Base-by-base conservation (phyloP, 1,139 yeast species). In the Candida sp. region DNA sequence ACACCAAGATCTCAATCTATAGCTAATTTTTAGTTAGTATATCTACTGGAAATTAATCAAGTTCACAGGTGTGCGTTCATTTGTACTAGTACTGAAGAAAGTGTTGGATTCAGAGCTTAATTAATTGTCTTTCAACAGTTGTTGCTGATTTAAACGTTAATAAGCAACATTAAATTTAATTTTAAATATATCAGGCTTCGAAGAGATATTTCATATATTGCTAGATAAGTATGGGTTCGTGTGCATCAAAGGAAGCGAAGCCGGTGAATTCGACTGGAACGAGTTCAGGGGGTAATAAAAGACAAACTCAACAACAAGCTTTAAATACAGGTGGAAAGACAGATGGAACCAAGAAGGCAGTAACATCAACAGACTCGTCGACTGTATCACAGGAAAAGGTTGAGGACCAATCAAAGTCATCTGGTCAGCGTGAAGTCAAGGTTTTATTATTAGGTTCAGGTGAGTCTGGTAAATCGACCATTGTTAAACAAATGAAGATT, bases 391-490 rank as follows among this genome's bases (percentile, higher is more conserved):
- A 38, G 23, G 40, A 38, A 33, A 49, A 49, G 25, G 50, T 48
- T 7, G 52, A 49, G 21, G 47, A 36, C 19, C 29, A 25, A 25
- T 25, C 29, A 11, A 25, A 25, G 29, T 44, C 44, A 33, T 40
- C 51, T 6, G 42, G 39, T 15, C 33, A 58, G 21, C 70, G 71
- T 45, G 82, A 78, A 49, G 78, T 83, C 30, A 85, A 85, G 57
- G 80, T 84, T 36, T 65, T 86, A 33, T 66, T 86, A 36, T 64
- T 86, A 43, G 95, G 95, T 5, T 82, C 91, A 0, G 95, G 93
- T 22, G 95, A 86, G 57, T 78, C 86, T 54, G 93, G 93, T 12
- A 85, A 85, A 56, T 82, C 90, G 3, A 85, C 93, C 4, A 81
- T 85, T 39, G 77, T 85, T 41, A 86, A 84, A 57, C 93, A 85